Base-by-base conservation (phyloP, 2,329 filamentous ascomycete genomes). In the Xylaria sp. region DNA sequence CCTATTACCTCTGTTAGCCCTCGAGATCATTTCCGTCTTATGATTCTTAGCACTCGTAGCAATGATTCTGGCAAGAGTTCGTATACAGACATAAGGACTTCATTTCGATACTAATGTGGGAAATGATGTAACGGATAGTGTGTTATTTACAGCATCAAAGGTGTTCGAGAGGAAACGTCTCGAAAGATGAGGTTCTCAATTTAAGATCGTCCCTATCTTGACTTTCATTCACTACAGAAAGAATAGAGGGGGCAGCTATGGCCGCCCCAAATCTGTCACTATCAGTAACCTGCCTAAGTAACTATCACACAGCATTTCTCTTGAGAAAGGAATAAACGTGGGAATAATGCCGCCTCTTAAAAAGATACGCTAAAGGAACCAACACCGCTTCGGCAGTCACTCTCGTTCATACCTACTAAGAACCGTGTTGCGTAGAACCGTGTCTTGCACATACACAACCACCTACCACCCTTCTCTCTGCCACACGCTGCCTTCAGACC, bases 401-500 rank as follows among this genome's bases (percentile, higher is more conserved):
- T n/a, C 1, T 42, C 39, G 39, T 17, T 4, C 11, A 42, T 42
- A 36, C 14, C 14, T 42, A 42, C 12, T 11, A 42, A 17, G 9
- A 19, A 12, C 21, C 6, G 19, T 19, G 9, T 50, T 7, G 24
- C 17, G 9, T 5, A 32, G 19, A 45, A 27, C 27, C 21, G 24
- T 12, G 39, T 45, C 36, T 45, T 27, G 21, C 8, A 34, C 55
- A 51, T 24, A n/a, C 24, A 9, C 50, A 30, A n/a, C 21, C 32
- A 50, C 21, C 30, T 39, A 50, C 21, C 17, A 62, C 24, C 12
- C 4, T 36, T 45, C n/a, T 59, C 34, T 5, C 30, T 12, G 24
- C 7, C 30, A 61, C 57, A 50, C 24, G 30, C 21, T 48, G 39
- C 48, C 47, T 47, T 60, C 34, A 12, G 36, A 54, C 60, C 36